Percentiles rank a stretch among this genome's conserved stretches.
Conservation (phyloP, 345 rosid genomes). For the Boechera divaricarpa region DNA sequence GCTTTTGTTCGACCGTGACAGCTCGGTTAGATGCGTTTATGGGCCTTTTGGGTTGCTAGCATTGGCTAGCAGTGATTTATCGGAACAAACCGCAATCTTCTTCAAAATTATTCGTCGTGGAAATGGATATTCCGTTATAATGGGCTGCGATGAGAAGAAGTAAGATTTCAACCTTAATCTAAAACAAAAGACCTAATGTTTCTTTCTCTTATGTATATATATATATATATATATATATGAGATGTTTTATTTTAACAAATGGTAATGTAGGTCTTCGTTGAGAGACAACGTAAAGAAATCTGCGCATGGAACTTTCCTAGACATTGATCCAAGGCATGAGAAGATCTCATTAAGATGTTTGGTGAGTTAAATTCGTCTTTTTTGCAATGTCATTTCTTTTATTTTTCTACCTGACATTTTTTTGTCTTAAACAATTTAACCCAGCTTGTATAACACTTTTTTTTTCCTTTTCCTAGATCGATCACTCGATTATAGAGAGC, state of each 20-base stretch:
- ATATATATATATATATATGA: too few relatives aligned
- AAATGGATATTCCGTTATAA: constrained; percentile 50
- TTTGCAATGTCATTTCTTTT: constrained; percentile 7
- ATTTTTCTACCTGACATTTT: background rate
- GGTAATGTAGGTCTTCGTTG: constrained; percentile 58
- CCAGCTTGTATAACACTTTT: background rate
- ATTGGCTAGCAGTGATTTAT: constrained; percentile 59
- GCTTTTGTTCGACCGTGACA: constrained; percentile 49
- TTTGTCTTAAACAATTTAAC: background rate
- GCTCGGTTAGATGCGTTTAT: constrained; percentile 44
- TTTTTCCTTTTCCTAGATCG: constrained; percentile 46
- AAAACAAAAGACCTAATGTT: background rate
- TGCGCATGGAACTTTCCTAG: constrained; percentile 51
- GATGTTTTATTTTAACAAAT: background rate
- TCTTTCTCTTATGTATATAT: background rate
- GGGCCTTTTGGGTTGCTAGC: constrained; percentile 75
- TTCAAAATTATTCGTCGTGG: constrained; percentile 57
- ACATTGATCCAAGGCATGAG: constrained; percentile 51
- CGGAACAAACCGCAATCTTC: constrained; percentile 67
- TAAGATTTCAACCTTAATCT: background rate
- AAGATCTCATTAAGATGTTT: constrained; percentile 62
- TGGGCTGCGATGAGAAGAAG: constrained; percentile 50
- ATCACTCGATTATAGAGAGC: constrained; percentile 59
- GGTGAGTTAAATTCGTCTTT: constrained; percentile 40
- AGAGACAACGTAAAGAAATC: constrained; percentile 43